Percentiles rank a stretch among this genome's conserved stretches.
These are phyloP conservation scores for Pseudogymnoascus sp. DNA, from an alignment of 2,329 filamentous ascomycete species.

Conservation along the genomic window DNA sequence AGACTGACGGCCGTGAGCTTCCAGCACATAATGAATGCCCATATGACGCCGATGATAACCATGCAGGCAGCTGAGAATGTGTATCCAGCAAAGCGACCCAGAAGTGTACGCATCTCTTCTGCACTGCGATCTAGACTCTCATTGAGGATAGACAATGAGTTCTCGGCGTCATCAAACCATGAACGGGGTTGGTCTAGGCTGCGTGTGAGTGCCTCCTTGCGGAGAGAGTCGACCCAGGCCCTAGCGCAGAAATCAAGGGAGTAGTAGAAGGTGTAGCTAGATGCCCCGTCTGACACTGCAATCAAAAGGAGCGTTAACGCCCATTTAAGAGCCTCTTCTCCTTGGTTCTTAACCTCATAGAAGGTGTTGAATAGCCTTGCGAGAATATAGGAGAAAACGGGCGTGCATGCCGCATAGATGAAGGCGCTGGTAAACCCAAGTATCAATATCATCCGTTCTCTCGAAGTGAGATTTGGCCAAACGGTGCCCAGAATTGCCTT, in stretches of 20 bases:
- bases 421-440: slow-evolving; percentile 54
- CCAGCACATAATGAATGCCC: slow-evolving; percentile 71
- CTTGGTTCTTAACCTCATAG: slow-evolving; percentile 39
- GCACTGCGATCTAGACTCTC: slow-evolving; percentile 72
- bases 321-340: slow-evolving; percentile 41
- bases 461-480: slow-evolving; percentile 53
- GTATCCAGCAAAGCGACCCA: slow-evolving; percentile 69
- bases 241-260: slow-evolving; percentile 53
- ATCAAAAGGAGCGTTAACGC: slow-evolving; percentile 62
- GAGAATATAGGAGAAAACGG: slow-evolving; percentile 69
- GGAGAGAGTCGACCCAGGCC: slow-evolving; percentile 68
- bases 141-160: slow-evolving; percentile 56
- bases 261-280: slow-evolving; percentile 61
- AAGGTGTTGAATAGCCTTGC: slow-evolving; percentile 65
- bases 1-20: slow-evolving; percentile 72
- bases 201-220: slow-evolving; percentile 57
- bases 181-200: slow-evolving; percentile 67
- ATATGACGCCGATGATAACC: slow-evolving; percentile 59
- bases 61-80: slow-evolving; percentile 60
- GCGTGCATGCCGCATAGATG: slow-evolving; percentile 58
- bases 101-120: slow-evolving; percentile 78
- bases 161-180: slow-evolving; percentile 68
- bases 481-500: slow-evolving; percentile 58
- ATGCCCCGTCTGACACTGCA: slow-evolving; percentile 56
- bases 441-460: slow-evolving; percentile 47